Percentiles rank a stretch among this genome's conserved stretches.
These are phyloP conservation scores for Osmanthus fragrans DNA, from an alignment of 257 asterid genomes.

Conservation along the genomic window DNA sequence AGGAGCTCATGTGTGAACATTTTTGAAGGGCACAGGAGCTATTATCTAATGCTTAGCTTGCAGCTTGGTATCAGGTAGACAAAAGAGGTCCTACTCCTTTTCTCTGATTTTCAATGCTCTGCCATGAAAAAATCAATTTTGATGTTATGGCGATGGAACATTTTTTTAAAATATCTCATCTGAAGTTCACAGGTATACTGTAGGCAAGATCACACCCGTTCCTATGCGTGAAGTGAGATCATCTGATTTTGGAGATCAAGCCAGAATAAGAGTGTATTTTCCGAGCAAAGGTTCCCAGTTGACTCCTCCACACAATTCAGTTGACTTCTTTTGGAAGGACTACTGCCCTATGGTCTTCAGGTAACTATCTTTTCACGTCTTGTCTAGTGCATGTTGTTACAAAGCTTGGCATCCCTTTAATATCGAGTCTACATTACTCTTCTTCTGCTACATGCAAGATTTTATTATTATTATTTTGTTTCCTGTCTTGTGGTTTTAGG, in stretches of 20 bases:
- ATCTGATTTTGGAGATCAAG: conserved; percentile 86
- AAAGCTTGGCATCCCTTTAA: neutral
- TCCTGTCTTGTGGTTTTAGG: neutral
- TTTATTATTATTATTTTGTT: neutral
- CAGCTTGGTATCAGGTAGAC: conserved; percentile 94
- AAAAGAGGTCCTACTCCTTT: conserved; percentile 13
- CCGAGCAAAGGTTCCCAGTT: conserved; percentile 83
- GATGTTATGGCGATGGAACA: conserved; percentile 21
- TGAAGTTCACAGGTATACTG: conserved; percentile 88
- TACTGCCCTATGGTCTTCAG: conserved; percentile 99
- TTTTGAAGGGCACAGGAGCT: conserved; percentile 69
- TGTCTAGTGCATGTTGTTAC: conserved; percentile 14
- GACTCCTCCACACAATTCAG: conserved; percentile 85
- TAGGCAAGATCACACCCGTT: conserved; percentile 93
- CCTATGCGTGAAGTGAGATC: conserved; percentile 89
- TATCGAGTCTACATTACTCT: neutral
- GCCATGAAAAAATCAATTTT: neutral
- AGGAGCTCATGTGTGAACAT: conserved; percentile 48
- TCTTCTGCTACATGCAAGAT: neutral
- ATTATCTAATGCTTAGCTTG: conserved; percentile 85
- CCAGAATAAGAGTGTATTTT: conserved; percentile 88
- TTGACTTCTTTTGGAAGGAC: conserved; percentile 92
- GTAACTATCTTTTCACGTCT: conserved; percentile 38
- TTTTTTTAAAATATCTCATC: conserved; percentile 35
- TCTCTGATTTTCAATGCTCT: neutral